A percentile compares a stretch with the other conserved stretches of the same genome.
phyloP scores from a whole-genome alignment of 768 basidiomycete genomes.

The Phanerodontia chrysosporium region DNA sequence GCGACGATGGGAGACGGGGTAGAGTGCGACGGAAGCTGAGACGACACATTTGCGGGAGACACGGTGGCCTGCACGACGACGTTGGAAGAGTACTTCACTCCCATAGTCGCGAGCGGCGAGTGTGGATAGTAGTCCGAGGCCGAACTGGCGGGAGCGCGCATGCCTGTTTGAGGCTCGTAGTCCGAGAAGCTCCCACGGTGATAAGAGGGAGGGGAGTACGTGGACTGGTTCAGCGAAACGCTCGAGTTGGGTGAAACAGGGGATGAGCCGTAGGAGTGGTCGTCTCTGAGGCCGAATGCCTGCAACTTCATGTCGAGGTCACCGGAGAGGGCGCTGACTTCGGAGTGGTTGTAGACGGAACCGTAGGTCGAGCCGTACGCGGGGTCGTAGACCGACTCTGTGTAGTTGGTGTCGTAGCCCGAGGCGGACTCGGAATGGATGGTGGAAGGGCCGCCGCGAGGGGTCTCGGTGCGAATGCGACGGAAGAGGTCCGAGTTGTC shows the following conservation, averaged over 20 bases:
- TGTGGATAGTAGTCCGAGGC: conserved; percentile 43
- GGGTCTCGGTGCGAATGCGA: conserved; percentile 57
- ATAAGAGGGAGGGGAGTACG: conserved; percentile 22
- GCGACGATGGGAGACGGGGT: conserved; percentile 27
- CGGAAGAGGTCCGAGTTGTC: conserved; percentile 60
- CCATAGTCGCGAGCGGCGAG: conserved; percentile 8
- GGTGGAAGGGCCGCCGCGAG: conserved; percentile 70
- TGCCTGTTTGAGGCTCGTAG: conserved; percentile 48
- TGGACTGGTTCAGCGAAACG: conserved; percentile 30
- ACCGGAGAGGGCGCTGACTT: conserved; percentile 38
- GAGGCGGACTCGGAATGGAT: conserved; percentile 65
- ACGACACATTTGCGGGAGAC: conserved; percentile 52
- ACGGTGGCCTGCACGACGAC: conserved; percentile 35
- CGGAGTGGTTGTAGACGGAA: conserved; percentile 54
- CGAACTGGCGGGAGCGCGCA: conserved; percentile 42
- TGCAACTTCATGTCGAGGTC: conserved; percentile 74
- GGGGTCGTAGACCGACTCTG: conserved; percentile 29
- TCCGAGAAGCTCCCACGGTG: conserved; percentile 61
- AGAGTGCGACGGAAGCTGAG: conserved; percentile 45
- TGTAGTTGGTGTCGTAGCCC: conserved; percentile 49
- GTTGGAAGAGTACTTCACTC: conserved; percentile 21
- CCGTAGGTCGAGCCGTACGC: neutral
- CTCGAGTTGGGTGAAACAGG: conserved; percentile 13
- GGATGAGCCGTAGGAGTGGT: conserved; percentile 41
- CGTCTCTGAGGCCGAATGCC: conserved; percentile 29